phyloP scores from a whole-genome alignment of 495 filamentous ascomycete genomes.

The Sphaerosporella brunnea region DNA sequence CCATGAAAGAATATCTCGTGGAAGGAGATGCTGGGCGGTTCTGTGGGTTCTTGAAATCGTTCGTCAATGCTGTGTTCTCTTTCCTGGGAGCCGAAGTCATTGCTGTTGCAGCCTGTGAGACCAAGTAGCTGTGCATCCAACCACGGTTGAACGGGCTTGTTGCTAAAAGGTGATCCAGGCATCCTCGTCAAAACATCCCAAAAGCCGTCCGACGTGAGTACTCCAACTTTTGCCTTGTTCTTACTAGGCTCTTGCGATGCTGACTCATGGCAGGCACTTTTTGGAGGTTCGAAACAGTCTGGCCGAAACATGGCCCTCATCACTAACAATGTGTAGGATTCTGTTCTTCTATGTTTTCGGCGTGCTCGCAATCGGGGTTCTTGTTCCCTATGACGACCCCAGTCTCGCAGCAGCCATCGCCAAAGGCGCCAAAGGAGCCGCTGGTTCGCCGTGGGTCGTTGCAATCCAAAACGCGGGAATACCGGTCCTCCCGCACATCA shows the following conservation, averaged over 20 bases:
- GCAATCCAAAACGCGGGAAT: slow-evolving; percentile 48
- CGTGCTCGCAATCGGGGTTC: slow-evolving; percentile 53
- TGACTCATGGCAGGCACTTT: too few relatives aligned
- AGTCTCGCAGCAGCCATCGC: slow-evolving; percentile 34
- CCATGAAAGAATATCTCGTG: slow-evolving; percentile 40
- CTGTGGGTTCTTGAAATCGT: slow-evolving; percentile 50
- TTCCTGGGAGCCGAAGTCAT: slow-evolving; percentile 55
- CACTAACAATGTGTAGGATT: too few relatives aligned
- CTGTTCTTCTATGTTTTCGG: slow-evolving; percentile 54
- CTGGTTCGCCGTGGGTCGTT: slow-evolving; percentile 57
- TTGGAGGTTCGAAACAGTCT: background rate
- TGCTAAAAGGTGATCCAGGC: too few relatives aligned
- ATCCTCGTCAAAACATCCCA: slow-evolving; percentile 35
- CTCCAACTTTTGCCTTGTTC: background rate
- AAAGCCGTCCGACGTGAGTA: slow-evolving; percentile 3
- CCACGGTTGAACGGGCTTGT: too few relatives aligned
- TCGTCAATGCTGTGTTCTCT: slow-evolving; percentile 55
- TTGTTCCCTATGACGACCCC: slow-evolving; percentile 39
- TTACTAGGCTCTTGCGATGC: background rate
- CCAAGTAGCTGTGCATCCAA: too few relatives aligned
- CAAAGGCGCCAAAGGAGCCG: slow-evolving; percentile 23
- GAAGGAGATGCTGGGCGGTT: slow-evolving; percentile 28
- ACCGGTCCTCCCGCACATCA: slow-evolving; percentile 45
- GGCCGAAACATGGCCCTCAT: slow-evolving; percentile 22
- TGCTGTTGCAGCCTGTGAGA: slow-evolving; percentile 42